Base-by-base conservation (phyloP, 2,329 filamentous ascomycete genomes). In the Diaporthe ilicicola region DNA sequence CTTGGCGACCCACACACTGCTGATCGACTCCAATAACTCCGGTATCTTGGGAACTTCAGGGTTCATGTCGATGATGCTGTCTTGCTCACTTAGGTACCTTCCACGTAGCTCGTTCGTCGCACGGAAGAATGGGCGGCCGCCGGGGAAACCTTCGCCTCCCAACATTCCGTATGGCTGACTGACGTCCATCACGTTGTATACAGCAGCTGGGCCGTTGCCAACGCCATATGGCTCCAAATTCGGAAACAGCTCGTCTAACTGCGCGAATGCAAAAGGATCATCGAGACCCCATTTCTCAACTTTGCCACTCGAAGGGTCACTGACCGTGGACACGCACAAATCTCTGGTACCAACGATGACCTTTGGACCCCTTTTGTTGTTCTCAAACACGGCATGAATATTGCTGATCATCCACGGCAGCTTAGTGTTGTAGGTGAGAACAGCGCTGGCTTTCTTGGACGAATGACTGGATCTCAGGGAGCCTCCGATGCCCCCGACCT, bases 1-100 rank as follows among this genome's bases (percentile, higher is more conserved):
- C 78, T 97, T 98, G 44, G 95, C 94, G 74, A 98, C 91, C 95
- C 95, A 98, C 4, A 97, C 90, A 50, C 91, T 90, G 74, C 90
- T 93, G 22, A 96, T 87, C 2, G 92, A 90, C 73, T 96, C 93
- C 0, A 85, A 87, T 65, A 91, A 85, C 72, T 90, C 87, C 2
- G 91, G 90, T 22, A 97, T 87, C 66, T 90, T 90, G 2, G 95
- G 95, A 34, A 98, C 93, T 50, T 94, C 94, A 32, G 89, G 84
- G 72, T 90, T 86, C 8, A 90, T 90, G 65, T 90, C 86, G 15
- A 89, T 87, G 22, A 90, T 83, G 22, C 86, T 86, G 9, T 91
- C 89, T 59, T 87, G 74, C 19, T 24, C 84, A 24, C 86, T 88
- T 39, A 98, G 83, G 75, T 94, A 95, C 22, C 91, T 91, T 19